Evolutionary conservation across 257 asterid species (phyloP), one percentile per base, ranked within the genome.

Genomic region (Scutellaria galericulata): DNA sequence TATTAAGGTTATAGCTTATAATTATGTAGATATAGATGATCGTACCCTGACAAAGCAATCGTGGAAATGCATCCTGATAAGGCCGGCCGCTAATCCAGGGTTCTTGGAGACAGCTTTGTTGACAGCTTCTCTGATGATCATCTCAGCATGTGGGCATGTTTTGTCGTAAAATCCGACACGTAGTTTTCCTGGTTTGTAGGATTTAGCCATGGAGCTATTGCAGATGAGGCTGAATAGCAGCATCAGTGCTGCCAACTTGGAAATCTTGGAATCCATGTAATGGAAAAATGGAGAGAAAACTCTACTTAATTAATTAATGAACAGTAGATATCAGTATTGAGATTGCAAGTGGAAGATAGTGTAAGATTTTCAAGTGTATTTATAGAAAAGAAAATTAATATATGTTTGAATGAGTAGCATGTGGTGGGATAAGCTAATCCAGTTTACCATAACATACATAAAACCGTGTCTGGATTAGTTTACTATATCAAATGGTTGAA

Each of bases 31-130:
- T 31, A 31, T 31, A 31, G 37, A 31, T 11, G 13, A 18, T 18
- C 66, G 5, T 85, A 85, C 95, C 81, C 87, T 59, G 6, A 85
- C 85, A 37, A 88, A 88, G 74, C 92, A 88, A 66, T 88, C 95
- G 52, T 86, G 92, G 78, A 88, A 85, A 75, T 83, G 90, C 79
- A 84, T 37, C 62, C 95, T 79, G 63, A 88, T 86, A 15, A 88
- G 82, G 8, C 89, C 88, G 8, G 90, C 91, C 7, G 85, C 91
- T 0, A 84, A 64, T 7, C 91, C 91, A 5, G 89, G 89, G 77
- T 86, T 88, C 5, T 14, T 39, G 0, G 79, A 24, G 53, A 81
- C 73, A 0, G 87, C 88, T 62, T 81, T 73, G 37, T 73, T 35
- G 8, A 88, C 95, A 13, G 79, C 80, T 31, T 73, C 46, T 75